Base-by-base conservation (phyloP, 768 basidiomycete genomes). In the Gautieria morchelliformis region DNA sequence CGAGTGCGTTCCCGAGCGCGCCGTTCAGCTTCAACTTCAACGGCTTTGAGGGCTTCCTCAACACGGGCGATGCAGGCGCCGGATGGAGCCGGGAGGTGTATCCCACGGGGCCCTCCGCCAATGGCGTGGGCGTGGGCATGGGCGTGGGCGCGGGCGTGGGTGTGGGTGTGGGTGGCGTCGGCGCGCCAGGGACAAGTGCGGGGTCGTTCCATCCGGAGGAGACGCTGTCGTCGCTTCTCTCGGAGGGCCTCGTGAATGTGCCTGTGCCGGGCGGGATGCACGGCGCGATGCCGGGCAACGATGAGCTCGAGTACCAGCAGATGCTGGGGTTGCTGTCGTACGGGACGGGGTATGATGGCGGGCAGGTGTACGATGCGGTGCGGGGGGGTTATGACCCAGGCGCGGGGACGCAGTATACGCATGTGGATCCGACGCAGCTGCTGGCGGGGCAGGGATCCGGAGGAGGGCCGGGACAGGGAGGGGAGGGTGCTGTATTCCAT, bases 371-470 rank as follows among this genome's bases (percentile, higher is more conserved):
- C 87, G 63, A 78, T 81, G 60, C n/a, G 42, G n/a, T 5, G 42
- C 8, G 7, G 14, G n/a, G 42, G 10, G 42, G 42, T 2, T 44
- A 22, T n/a, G 42, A 44, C 7, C 7, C n/a, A 17, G 58, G n/a
- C 17, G 44, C 51, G 9, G 76, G 78, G 60, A 70, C 72, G 47
- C 78, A 80, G 7, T 88, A 79, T 70, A 89, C 87, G 37, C 85
- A 88, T 69, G 88, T 97, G 59, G 91, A 97, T 72, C 94, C 94
- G 8, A 87, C 87, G n/a, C 91, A 95, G 71, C 88, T 95, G 45
- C 69, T 79, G 66, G 53, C 45, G 87, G 19, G 91, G 94, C 71
- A 87, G 94, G 46, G 70, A 79, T 65, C 54, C 22, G 41, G 75
- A 77, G 44, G 72, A 74, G 47, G 58, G 61, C 52, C 17, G 22